Base-by-base conservation (phyloP, 2,329 filamentous ascomycete species). In the Pseudopithomyces chartarum region DNA sequence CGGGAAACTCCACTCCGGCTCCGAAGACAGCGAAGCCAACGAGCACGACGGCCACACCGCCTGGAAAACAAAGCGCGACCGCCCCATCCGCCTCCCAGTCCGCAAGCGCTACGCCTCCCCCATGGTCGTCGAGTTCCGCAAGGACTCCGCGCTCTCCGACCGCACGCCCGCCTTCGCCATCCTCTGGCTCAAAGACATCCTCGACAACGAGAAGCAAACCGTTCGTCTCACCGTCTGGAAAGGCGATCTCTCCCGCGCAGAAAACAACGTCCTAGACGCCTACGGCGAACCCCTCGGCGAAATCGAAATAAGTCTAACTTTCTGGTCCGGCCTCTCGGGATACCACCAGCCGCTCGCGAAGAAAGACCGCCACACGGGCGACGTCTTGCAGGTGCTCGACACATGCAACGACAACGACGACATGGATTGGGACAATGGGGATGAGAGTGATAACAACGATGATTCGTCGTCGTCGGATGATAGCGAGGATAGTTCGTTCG, bases 181-280 rank as follows among this genome's bases (percentile, higher is more conserved):
- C 2, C 75, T 90, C 1, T 91, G 89, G 89, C 79, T 91, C 17
- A 85, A 86, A 60, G 85, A 90, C n/a, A 78, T 92, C 0, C 76
- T 81, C 0, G 89, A 92, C 55, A 89, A 90, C 57, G 84, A 90
- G 64, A 82, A 87, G 51, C 77, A 80, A 42, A 84, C 82, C 0
- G 64, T 89, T 8, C 81, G 79, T 4, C 68, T 92, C 2, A 76
- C 84, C 5, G 82, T 92, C 2, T 92, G 87, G 85, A 87, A 86
- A 67, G 87, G 88, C 22, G 82, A 88, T 62, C 78, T 87, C 69
- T 73, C 82, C 70, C 81, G 82, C 11, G 85, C 84, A 0, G 79
- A 82, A 38, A 74, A 74, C 52, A 73, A 83, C 63, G 38, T 76
- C 42, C 52, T 84, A 73, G 40, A 75, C 77, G 1, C 83, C 11